Base-by-base conservation (phyloP, 2,329 filamentous ascomycete genomes). In the Alternaria triticimaculans region DNA sequence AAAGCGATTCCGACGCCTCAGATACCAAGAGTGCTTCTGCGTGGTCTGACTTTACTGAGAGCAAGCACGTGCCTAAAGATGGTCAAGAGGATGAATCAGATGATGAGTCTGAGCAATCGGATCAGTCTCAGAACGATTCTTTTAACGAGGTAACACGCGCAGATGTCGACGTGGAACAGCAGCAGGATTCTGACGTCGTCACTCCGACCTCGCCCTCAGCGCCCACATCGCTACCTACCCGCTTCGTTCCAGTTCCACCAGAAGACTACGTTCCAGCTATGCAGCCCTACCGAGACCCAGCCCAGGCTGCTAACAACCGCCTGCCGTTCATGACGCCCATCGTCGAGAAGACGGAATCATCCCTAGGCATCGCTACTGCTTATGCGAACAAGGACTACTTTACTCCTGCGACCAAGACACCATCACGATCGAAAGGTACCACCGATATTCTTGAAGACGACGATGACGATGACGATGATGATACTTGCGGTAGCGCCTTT, bases 241-340 rank as follows among this genome's bases (percentile, higher is more conserved):
- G 87, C 74, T 97, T 92, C 74, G 86, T 96, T 18, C 92, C 93
- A 1, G 86, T 95, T 37, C 91, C 92, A 1, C 94, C 94, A 0
- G 93, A 97, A 76, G 93, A 96, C 78, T 97, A 94, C 78, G 89
- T 94, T 70, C 88, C 92, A 48, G 91, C 93, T 18, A 91, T 87
- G 60, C 87, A 90, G 51, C 92, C 92, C 62, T 97, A 91, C 85
- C 90, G 94, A 76, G 92, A 97, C 80, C 88, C 93, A 75, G 87
- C 83, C 37, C 87, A 94, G 78, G 86, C 90, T 79, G 93, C 94
- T 63, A 96, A 97, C 75, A 97, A 94, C 80, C 90, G 94, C 58
- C 85, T 98, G 10, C 96, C 95, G 4, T 99, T 98, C 79, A 98
- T 99, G 96, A 99, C 96, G 0, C 96, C 96, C 2, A 99, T 99